These are phyloP conservation scores for Acer yangbiense DNA, from an alignment of 345 rosid genomes.

Conservation along the genomic window DNA sequence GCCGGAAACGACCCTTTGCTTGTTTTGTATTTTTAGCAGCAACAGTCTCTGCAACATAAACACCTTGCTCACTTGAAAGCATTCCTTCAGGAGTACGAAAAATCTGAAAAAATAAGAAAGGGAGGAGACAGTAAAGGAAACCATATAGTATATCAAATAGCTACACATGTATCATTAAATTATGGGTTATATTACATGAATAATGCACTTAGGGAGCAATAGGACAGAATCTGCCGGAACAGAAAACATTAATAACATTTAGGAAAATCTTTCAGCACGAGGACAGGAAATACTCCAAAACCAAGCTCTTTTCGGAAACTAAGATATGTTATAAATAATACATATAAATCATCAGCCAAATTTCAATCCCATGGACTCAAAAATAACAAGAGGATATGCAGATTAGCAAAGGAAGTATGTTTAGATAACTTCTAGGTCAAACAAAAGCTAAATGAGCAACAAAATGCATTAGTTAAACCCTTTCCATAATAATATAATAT, in stretches of 20 bases:
- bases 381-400: neutral
- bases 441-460: neutral
- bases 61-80: conserved; percentile 84
- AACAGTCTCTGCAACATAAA: conserved; percentile 81
- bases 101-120: conserved; percentile 49
- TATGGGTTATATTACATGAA: neutral
- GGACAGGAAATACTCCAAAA: neutral
- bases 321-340: neutral
- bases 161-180: neutral
- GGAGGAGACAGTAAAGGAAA: neutral
- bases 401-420: neutral
- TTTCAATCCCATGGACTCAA: conserved; percentile 11
- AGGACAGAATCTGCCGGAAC: neutral
- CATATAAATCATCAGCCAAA: neutral
- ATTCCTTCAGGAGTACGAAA: conserved; percentile 88
- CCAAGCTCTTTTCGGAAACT: neutral
- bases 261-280: neutral
- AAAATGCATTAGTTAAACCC: neutral
- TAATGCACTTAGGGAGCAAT: neutral
- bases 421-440: neutral
- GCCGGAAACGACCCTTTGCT: conserved; percentile 60
- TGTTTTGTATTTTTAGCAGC: conserved; percentile 65
- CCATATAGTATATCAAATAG: conserved; percentile 8
- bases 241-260: neutral
- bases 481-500: too few species aligned